These are phyloP conservation scores for Penicillium verhagenii DNA, from an alignment of 495 filamentous ascomycete species.

Conservation along the genomic window DNA sequence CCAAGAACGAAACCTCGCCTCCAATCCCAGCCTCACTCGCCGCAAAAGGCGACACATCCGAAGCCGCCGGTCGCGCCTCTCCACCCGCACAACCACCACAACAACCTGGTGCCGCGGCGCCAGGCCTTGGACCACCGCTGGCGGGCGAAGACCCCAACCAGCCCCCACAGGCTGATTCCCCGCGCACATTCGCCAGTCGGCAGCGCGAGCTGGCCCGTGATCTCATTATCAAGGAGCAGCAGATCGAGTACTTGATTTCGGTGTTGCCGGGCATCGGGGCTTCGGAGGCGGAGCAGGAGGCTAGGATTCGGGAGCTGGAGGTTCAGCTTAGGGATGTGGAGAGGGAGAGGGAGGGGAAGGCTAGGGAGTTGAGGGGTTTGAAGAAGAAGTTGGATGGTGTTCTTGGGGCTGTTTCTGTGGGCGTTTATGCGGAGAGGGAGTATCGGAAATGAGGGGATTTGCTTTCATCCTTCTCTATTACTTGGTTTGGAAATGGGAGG, in stretches of 20 bases:
- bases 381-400: conserved; percentile 66
- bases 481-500: neutral
- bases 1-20: conserved; percentile 41
- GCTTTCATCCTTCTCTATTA: neutral
- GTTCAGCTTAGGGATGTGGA: conserved; percentile 72
- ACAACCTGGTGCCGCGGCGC: conserved; percentile 13
- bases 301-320: conserved; percentile 72
- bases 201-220: conserved; percentile 83
- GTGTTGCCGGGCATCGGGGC: conserved; percentile 83
- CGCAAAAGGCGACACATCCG: conserved; percentile 20
- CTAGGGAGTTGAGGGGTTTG: conserved; percentile 67
- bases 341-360: conserved; percentile 65
- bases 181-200: conserved; percentile 64
- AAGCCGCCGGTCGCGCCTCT: conserved; percentile 25
- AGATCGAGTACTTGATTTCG: conserved; percentile 85
- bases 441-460: conserved; percentile 1
- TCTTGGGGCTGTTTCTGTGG: conserved; percentile 38
- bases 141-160: conserved; percentile 28
- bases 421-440: conserved; percentile 35
- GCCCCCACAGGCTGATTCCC: conserved; percentile 54
- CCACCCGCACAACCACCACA: conserved; percentile 26
- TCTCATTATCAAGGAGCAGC: conserved; percentile 86
- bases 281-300: conserved; percentile 78
- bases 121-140: conserved; percentile 2
- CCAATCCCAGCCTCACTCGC: conserved; percentile 40